Base-by-base conservation (phyloP, 192 early-diverging fungal species). In the Umbelopsis isabellina region DNA sequence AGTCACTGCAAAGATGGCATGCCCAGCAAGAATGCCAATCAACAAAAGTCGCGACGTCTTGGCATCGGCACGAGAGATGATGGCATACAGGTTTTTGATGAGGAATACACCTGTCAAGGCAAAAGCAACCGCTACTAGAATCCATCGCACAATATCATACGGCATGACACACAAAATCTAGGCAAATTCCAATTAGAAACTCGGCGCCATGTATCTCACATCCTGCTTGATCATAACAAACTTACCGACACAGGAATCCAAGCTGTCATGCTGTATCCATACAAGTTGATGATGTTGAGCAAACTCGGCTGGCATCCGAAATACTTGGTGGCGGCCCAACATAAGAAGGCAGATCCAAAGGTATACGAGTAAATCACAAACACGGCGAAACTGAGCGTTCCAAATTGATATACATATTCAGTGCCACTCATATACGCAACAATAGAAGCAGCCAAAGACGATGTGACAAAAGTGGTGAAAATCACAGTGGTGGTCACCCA, bases 401-500 rank as follows among this genome's bases (percentile, higher is more conserved):
- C 85, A 80, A 98, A 90, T 78, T 98, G 90, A 80, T 92, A 93
- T 20, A 80, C 78, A 76, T 89, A 88, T 37, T 71, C n/a, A 4
- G 72, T 67, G 3, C 81, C 84, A 15, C 79, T 74, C 48, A 92
- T 84, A 48, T 88, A 84, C 49, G 90, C 87, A 18, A 87, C 87
- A 64, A 99, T 91, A 16, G 91, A 92, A 22, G 89, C 88, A 37
- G 97, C 94, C 25, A 99, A 84, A 41, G 93, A 93, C 4, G 93
- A 92, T 15, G 97, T 92, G 45, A 96, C 93, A 86, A 98, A 99
- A 46, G 98, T 87, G n/a, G 87, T 71, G 67, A 99, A 97, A 25
- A 99, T 91, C n/a, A 97, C 94, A 2, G 96, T 97, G 0, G 96
- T 98, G 10, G 96, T 81, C 50, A 99, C 94, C 98, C 98, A 99